phyloP scores from a whole-genome alignment of 2,329 filamentous ascomycete species.

The Gaeumannomyces sp. region DNA sequence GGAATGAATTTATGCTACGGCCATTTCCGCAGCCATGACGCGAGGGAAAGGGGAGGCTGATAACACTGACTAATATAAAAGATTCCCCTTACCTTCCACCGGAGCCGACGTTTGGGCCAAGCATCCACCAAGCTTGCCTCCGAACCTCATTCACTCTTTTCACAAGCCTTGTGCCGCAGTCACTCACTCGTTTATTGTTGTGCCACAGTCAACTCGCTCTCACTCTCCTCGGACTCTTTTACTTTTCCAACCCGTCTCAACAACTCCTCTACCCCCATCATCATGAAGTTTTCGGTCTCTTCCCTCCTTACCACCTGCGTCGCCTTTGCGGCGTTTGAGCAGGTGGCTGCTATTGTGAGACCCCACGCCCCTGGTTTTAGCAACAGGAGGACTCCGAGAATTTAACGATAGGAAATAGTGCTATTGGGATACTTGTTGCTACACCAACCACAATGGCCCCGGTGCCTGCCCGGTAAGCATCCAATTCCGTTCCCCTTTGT shows the following conservation, averaged over 20 bases:
- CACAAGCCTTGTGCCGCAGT: neutral
- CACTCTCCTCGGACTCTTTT: too few relatives aligned
- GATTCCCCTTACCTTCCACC: neutral
- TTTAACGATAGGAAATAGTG: neutral
- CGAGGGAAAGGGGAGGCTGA: too few relatives aligned
- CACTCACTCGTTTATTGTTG: neutral
- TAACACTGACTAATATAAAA: neutral
- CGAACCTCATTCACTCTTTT: neutral
- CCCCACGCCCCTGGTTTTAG: neutral
- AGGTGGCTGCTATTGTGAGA: conserved; percentile 1
- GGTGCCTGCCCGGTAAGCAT: conserved; percentile 4
- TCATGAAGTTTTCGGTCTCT: neutral
- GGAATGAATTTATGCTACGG: too few relatives aligned
- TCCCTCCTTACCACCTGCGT: conserved; percentile 3
- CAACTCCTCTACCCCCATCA: neutral
- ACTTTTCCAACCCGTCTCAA: too few relatives aligned
- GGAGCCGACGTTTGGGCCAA: neutral
- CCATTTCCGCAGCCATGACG: too few relatives aligned
- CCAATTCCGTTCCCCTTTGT: neutral
- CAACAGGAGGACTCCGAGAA: neutral
- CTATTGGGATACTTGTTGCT: conserved; percentile 5
- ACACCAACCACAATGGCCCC: conserved; percentile 7
- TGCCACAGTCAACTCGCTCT: too few relatives aligned
- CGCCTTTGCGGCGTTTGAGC: conserved; percentile 5
- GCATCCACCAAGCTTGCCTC: neutral